Percentiles rank a stretch among this genome's conserved stretches.
These are phyloP conservation scores for Epichloe typhina DNA, from an alignment of 2,329 filamentous ascomycete species.

Conservation along the genomic window DNA sequence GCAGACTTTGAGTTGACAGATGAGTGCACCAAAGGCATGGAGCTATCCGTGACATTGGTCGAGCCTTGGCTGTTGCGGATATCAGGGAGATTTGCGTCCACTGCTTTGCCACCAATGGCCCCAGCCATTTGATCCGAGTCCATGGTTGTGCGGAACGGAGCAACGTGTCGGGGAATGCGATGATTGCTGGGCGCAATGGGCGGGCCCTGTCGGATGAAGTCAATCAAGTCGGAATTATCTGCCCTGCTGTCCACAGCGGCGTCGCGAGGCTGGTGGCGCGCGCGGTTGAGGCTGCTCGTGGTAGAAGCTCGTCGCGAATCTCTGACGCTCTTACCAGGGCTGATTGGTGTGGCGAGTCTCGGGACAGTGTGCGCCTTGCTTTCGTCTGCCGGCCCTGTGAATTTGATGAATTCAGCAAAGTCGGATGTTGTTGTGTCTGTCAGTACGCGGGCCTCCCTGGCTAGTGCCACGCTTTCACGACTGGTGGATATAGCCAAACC, in stretches of 20 bases:
- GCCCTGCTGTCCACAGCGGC: constrained; percentile 48
- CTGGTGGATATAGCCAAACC: constrained; percentile 11
- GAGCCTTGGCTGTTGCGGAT: constrained; percentile 44
- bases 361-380: constrained; percentile 22
- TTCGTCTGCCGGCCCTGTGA: constrained; percentile 57
- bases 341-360: constrained; percentile 18
- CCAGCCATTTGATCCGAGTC: constrained; percentile 65
- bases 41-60: constrained; percentile 43
- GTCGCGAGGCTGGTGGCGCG: constrained; percentile 57
- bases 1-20: constrained; percentile 65
- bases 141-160: constrained; percentile 73
- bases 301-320: constrained; percentile 26
- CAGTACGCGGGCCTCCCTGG: constrained; percentile 61
- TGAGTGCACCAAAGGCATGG: constrained; percentile 43
- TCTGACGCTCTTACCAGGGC: constrained; percentile 23
- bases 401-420: constrained; percentile 81
- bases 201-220: constrained; percentile 86
- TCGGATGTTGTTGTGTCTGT: constrained; percentile 65
- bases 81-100: constrained; percentile 44
- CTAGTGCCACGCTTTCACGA: constrained; percentile 18
- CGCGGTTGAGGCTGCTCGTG: constrained; percentile 26
- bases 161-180: constrained; percentile 64
- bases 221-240: constrained; percentile 77
- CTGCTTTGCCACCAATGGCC: constrained; percentile 39
- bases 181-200: constrained; percentile 46